Percentiles rank a stretch among this genome's conserved stretches.
phyloP scores from a whole-genome alignment of 2,329 filamentous ascomycete species.

The Ophiostoma piceae region DNA sequence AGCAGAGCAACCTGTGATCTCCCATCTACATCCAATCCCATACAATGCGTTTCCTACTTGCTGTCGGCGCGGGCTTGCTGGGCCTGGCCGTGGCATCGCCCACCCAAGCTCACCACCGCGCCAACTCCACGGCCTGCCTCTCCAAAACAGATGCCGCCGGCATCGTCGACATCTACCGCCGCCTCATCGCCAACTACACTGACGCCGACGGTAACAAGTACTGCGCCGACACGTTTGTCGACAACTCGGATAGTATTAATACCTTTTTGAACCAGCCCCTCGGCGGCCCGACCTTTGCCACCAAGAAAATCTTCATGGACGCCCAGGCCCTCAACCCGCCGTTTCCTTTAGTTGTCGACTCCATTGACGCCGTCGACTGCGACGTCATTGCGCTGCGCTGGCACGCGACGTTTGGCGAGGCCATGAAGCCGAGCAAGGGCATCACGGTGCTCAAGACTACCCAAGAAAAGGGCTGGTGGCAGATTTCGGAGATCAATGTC shows the following conservation, averaged over 20 bases:
- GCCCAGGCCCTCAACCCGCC: not conserved
- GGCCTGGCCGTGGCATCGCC: not conserved
- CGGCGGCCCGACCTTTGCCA: not conserved
- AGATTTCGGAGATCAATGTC: conserved; percentile 32
- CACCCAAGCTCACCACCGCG: not conserved
- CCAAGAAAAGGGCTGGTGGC: conserved; percentile 31
- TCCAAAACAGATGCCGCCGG: not conserved
- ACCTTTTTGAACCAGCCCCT: not conserved
- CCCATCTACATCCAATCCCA: too few species aligned
- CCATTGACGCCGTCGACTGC: too few species aligned
- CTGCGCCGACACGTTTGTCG: not conserved
- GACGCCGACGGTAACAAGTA: not conserved
- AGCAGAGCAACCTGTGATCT: not conserved
- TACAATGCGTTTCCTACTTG: not conserved
- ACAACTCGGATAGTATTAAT: not conserved
- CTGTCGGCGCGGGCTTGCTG: not conserved
- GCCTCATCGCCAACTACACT: not conserved
- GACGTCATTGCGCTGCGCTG: too few species aligned
- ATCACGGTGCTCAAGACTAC: conserved; percentile 32
- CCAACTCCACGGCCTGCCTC: not conserved
- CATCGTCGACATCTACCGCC: not conserved
- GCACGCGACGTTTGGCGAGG: too few species aligned
- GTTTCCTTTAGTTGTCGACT: not conserved
- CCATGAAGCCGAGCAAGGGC: conserved; percentile 32
- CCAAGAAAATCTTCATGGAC: not conserved